These are phyloP conservation scores for Gilbertella persicaria DNA, from an alignment of 371 early-diverging fungal species.

Conservation along the genomic window DNA sequence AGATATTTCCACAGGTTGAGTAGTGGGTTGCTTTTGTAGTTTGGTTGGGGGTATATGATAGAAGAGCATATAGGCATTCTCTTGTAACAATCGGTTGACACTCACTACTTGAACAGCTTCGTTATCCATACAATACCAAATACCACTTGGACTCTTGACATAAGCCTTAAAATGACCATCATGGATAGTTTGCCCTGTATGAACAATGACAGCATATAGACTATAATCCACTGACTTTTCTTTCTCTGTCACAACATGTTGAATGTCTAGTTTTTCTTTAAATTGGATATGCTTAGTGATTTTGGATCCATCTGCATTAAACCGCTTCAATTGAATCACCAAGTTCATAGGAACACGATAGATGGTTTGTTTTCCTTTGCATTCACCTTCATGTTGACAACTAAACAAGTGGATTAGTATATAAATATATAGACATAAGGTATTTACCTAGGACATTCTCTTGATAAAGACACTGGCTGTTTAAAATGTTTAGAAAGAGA, in stretches of 20 bases:
- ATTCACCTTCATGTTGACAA: slow-evolving; percentile 58
- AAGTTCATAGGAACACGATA: slow-evolving; percentile 71
- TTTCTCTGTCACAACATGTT: slow-evolving; percentile 32
- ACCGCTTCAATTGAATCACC: slow-evolving; percentile 79
- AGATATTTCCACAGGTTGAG: slow-evolving; percentile 22
- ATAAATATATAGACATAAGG: background rate
- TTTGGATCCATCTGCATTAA: slow-evolving; percentile 61
- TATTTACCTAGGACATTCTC: slow-evolving; percentile 32
- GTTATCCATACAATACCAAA: slow-evolving; percentile 87
- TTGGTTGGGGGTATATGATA: slow-evolving; percentile 50
- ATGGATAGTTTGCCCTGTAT: slow-evolving; percentile 71
- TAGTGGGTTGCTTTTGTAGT: slow-evolving; percentile 1
- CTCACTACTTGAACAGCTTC: slow-evolving; percentile 71
- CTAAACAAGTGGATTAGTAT: background rate
- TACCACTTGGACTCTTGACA: slow-evolving; percentile 78
- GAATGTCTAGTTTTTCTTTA: slow-evolving; percentile 45
- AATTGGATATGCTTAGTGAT: slow-evolving; percentile 49
- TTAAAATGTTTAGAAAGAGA: slow-evolving; percentile 28
- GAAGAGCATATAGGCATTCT: slow-evolving; percentile 83
- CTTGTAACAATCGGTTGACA: slow-evolving; percentile 66
- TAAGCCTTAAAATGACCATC: slow-evolving; percentile 86
- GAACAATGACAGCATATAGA: slow-evolving; percentile 81
- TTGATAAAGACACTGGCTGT: slow-evolving; percentile 8
- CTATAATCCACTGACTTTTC: slow-evolving; percentile 29
- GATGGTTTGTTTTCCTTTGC: slow-evolving; percentile 64